Evolutionary conservation across 129 eudicot genomes (phyloP), one percentile per base, ranked within the genome.

Genomic region (Ambrosia trifida): DNA sequence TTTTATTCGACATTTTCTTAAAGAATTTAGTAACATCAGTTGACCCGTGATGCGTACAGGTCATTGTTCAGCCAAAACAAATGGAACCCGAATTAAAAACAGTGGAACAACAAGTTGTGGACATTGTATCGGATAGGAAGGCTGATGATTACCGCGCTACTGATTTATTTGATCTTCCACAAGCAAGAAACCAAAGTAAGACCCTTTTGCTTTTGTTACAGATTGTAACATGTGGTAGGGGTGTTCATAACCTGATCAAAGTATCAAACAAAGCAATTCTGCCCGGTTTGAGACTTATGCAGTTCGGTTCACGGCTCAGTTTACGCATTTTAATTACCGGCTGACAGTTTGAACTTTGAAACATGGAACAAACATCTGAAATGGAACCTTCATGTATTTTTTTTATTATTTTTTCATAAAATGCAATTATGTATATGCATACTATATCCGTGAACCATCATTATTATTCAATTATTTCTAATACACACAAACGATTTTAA

Each of bases 111-210:
- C 56, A 71, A 68, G 44, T 20, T 53, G 44, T 59, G n/a, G 76
- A 72, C 41, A 49, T 69, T 76, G 72, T 72, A 33, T 44, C 79
- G 3, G 46, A 59, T 30, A 61, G 46, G 31, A 81, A 87, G 67
- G 81, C 54, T 76, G 74, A 78, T 64, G 14, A 77, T 35, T 77
- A 77, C 62, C 78, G 72, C 47, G 85, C 86, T 9, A 78, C 86
- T 32, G 81, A 87, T 72, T 83, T 86, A 59, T 81, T 83, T 72
- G 86, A 80, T 67, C 50, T 68, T 57, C 46, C 74, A 33, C 69
- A 76, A 76, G 76, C 79, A 76, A 71, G 61, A 54, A 66, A 52
- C 64, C 80, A 80, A 33, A 62, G 92, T 86, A 83, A 68, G 70
- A 64, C 52, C 70, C 65, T 54, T 31, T 73, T 61, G 49, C 30